A percentile compares a stretch with the other conserved stretches of the same genome.
These are phyloP conservation scores for Dianthus caryophyllus DNA, from an alignment of 148 eudicot genomes.

Conservation along the genomic window DNA sequence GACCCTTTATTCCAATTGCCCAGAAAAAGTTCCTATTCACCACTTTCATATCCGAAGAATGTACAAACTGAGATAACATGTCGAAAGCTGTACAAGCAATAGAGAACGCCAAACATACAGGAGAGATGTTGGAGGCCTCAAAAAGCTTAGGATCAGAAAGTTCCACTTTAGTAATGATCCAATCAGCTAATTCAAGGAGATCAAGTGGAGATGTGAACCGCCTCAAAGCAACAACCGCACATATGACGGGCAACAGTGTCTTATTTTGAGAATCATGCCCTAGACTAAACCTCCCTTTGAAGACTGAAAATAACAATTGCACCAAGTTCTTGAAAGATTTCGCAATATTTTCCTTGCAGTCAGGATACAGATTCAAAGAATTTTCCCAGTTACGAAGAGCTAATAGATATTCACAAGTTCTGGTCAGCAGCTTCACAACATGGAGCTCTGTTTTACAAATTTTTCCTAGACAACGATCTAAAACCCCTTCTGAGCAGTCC, in stretches of 20 bases:
- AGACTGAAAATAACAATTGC: conserved; percentile 35
- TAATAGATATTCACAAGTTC: conserved; percentile 38
- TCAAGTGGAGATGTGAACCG: conserved; percentile 62
- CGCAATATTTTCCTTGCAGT: conserved; percentile 28
- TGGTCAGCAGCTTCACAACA: conserved; percentile 44
- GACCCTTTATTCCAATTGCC: conserved; percentile 24
- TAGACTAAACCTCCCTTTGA: conserved; percentile 46
- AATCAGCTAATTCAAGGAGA: conserved; percentile 65
- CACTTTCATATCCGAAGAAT: conserved; percentile 27
- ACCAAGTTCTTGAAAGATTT: conserved; percentile 37
- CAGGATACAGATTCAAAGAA: conserved; percentile 22
- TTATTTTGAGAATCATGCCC: conserved; percentile 35
- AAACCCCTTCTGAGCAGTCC: conserved; percentile 33
- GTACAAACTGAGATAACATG: conserved; percentile 35
- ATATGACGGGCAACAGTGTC: conserved; percentile 50
- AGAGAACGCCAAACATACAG: conserved; percentile 47
- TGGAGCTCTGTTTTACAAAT: conserved; percentile 43
- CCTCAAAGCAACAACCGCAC: conserved; percentile 48
- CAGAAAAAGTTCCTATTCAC: conserved; percentile 25
- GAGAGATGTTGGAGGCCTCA: conserved; percentile 35
- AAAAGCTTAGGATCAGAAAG: conserved; percentile 21
- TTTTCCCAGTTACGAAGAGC: conserved; percentile 24
- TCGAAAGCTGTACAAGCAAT: conserved; percentile 62
- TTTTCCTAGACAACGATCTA: conserved; percentile 34
- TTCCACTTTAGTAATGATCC: conserved; percentile 52